Evolutionary conservation across 163 green algal species (phyloP), one percentile per base, ranked within the genome.

Genomic region (Prototheca stagnorum): DNA sequence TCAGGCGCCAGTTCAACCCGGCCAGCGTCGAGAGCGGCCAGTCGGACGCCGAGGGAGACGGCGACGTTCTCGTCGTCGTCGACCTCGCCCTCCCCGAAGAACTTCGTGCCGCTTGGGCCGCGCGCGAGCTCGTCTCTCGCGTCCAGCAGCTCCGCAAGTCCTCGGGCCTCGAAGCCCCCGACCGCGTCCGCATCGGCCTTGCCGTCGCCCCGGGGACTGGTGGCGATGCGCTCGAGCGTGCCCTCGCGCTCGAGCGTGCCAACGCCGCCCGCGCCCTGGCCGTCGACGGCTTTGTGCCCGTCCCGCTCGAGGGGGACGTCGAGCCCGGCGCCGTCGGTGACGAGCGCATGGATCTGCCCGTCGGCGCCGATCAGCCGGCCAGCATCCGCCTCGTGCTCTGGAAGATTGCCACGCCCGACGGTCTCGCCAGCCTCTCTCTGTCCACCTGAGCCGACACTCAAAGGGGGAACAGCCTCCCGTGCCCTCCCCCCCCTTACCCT

Each of bases 121-220:
- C 82, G 15, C 67, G 89, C 19, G 85, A 97, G 72, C 53, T 94
- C 28, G 79, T 95, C 37, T 96, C 93, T 70, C 72, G 88, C 27
- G 83, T 93, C 51, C 87, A 96, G 74, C 93, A 93, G 64, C 66
- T 96, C 41, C 67, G 89, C 11, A 98, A 98, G 70, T 78, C 80
- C 33, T 77, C 80, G 5, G 86, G 82, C 7, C 66, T 96, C 34
- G 44, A 57, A 8, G 49, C 51, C 2, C 49, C 31, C 16, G 62
- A 79, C 31, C 4, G 44, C 14, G 65, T 47, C 17, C 28, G 17
- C 17, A 36, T 4, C 17, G n/a, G 36, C 19, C 7, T 51, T n/a
- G 21, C 46, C 28, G 4, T 56, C 12, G n/a, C 41, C 23, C 35
- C 42, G 5, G 49, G 33, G 45, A 44, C 59, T 11, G 35, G 35